Base-by-base conservation (phyloP, 148 eudicot species). In the Vaccinium corymbosum region DNA sequence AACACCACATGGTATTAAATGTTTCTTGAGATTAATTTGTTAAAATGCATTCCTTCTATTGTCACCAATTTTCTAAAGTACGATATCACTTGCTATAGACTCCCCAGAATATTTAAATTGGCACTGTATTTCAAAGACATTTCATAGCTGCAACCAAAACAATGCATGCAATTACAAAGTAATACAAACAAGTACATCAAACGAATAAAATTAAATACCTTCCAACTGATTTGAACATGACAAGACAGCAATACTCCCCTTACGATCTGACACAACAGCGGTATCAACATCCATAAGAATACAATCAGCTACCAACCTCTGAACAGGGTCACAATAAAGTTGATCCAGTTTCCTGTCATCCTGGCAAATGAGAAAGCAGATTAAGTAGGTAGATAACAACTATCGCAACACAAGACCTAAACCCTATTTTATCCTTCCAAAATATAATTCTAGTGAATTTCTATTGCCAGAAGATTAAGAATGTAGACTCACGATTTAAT, bases 281-380 rank as follows among this genome's bases (percentile, higher is more conserved):
- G 98, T 91, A 81, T 91, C 91, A 66, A 66, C 89, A 87, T 94
- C 92, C 85, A 94, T 90, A 83, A 96, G 98, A 82, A 90, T 86
- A 86, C 98, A 94, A 89, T 96, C 98, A 81, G 98, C 97, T 53
- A 93, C 95, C 88, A 94, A 89, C 89, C 98, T 90, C 93, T 91
- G 97, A 57, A 90, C 90, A 88, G 98, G 98, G 85, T 96, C 98
- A 91, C 94, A 89, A 77, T 91, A 91, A 76, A 93, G 84, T 87
- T 91, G 98, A 80, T 96, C 98, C 83, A 96, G 90, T 89, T 93
- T 96, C 90, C 83, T 92, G 51, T 91, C 85, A 35, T 94, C 98
- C 98, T 96, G 88, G 25, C 15, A 35, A 80, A 17, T 68, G 70
- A 84, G 82, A 80, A 80, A 75, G 56, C 46, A 77, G 42, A 78